phyloP scores from a whole-genome alignment of 116 monocot species.

The Dioscorea cayenensis region DNA sequence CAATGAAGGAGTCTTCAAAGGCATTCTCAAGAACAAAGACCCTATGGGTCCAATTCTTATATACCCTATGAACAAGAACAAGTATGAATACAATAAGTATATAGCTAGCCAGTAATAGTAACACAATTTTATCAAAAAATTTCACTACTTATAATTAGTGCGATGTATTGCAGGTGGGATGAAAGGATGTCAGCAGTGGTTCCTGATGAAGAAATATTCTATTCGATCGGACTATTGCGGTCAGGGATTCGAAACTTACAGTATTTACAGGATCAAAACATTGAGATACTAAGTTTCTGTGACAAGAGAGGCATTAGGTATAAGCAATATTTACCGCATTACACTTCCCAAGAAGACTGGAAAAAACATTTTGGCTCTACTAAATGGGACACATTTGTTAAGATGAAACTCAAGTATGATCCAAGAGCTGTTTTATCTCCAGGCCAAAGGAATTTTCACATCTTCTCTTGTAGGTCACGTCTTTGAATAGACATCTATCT shows the following conservation, averaged over 20 bases:
- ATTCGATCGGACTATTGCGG: slow-evolving; percentile 35
- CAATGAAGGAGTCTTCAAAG: slow-evolving; percentile 22
- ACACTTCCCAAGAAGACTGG: slow-evolving; percentile 39
- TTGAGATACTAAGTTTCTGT: slow-evolving; percentile 41
- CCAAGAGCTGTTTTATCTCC: slow-evolving; percentile 60
- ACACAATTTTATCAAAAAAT: too few relatives aligned
- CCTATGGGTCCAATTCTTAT: slow-evolving; percentile 25
- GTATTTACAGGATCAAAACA: slow-evolving; percentile 32
- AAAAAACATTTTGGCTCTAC: slow-evolving; percentile 42
- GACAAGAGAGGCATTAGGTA: slow-evolving; percentile 17
- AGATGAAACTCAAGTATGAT: slow-evolving; percentile 54
- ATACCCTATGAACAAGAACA: slow-evolving; percentile 29
- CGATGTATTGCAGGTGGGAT: slow-evolving; percentile 42
- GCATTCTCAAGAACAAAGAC: slow-evolving; percentile 15
- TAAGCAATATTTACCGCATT: slow-evolving; percentile 70
- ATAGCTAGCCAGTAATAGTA: not conserved
- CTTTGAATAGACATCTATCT: not conserved
- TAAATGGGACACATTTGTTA: slow-evolving; percentile 38
- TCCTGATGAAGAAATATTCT: slow-evolving; percentile 58
- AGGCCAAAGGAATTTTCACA: slow-evolving; percentile 58
- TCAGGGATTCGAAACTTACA: slow-evolving; percentile 24
- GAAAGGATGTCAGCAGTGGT: slow-evolving; percentile 38
- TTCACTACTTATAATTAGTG: not conserved
- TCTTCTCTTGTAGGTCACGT: not conserved
- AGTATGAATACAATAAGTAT: slow-evolving; percentile 12